Evolutionary conservation across 768 basidiomycete species (phyloP), one percentile per base, ranked within the genome.

Genomic region (Boletus fagicola): DNA sequence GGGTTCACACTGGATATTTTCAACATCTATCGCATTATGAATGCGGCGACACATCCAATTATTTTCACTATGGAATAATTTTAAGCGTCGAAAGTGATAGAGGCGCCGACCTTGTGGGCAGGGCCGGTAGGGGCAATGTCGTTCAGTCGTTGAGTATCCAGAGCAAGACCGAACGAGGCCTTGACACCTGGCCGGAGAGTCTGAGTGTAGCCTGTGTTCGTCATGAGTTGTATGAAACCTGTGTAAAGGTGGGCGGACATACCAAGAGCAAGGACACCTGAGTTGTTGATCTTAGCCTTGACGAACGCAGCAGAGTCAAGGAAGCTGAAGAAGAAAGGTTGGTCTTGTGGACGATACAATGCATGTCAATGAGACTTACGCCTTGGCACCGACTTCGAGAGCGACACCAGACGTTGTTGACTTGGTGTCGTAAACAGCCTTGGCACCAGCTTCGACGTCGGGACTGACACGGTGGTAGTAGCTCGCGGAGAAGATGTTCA

Each of bases 221-320:
- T 40, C 33, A 38, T 70, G 40, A 67, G 59, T 22, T 22, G 55
- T 10, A 50, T 33, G 49, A 46, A 51, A 48, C 45, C 5, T 51
- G 35, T 8, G 18, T 24, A 56, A 33, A 16, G 36, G n/a, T 28
- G 10, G 10, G 13, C 20, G 12, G 3, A 69, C 75, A 60, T 71
- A 92, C 84, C 88, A 63, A 96, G 86, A 67, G 84, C 88, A 64
- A 97, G 82, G 70, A 95, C 82, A 81, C 95, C 95, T 57, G 85
- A 73, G 78, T 95, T 96, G 86, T 98, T 98, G 80, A 98, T 95
- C 83, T 98, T 98, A 65, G 94, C 92, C 83, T 99, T 98, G 77
- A 98, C 82, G 70, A 92, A 98, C 10, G 94, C 88, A 62, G 93
- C 86, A 31, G 81, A 75, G 77, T 98, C 94, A 61, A 95, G 86